Base-by-base conservation (phyloP, 305 asterid genomes). In the Fraxinus albicans region DNA sequence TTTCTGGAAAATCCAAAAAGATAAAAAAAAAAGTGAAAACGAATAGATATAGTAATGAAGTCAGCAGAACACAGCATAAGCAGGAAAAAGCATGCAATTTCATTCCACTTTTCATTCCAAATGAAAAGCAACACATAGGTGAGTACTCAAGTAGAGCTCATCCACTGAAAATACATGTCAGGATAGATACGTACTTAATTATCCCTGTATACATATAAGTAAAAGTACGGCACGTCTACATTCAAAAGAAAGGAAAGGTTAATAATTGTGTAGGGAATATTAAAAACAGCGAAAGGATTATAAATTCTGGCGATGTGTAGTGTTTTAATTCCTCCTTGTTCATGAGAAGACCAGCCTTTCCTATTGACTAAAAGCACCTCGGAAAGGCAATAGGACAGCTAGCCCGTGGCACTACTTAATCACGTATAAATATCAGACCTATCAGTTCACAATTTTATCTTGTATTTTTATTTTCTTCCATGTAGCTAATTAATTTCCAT, bases 1-100 rank as follows among this genome's bases (percentile, higher is more conserved):
- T 89, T 92, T 96, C 99, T 96, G 95, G 80, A 84, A 81, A 82
- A 53, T 25, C 25, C 19, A 74, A 2, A 8, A 80, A 9, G 34
- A 3, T 81, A 50, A 40, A 73, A 25, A 40, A 5, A 7, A 23
- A 29, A 35, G 81, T 78, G 80, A 82, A 72, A 78, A 74, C 44
- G 60, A 63, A 84, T 65, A 79, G 35, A 63, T 44, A 70, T 33
- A 50, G 77, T 35, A 69, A 77, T 50, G 78, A 78, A 85, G 73
- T 76, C 21, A 50, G 79, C 50, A 55, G 40, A 83, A 79, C 53
- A 80, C 35, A 76, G 33, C 19, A 38, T 17, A 53, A 63, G 19
- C 70, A 23, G 38, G 73, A 79, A n/a, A 82, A 83, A 12, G 65
- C 42, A 9, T n/a, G 77, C 34, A 85, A 29, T 63, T 34, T 33